Evolutionary conservation across 2,329 filamentous ascomycete species (phyloP), one percentile per base, ranked within the genome.

Genomic region (Tympanopsis confertula): DNA sequence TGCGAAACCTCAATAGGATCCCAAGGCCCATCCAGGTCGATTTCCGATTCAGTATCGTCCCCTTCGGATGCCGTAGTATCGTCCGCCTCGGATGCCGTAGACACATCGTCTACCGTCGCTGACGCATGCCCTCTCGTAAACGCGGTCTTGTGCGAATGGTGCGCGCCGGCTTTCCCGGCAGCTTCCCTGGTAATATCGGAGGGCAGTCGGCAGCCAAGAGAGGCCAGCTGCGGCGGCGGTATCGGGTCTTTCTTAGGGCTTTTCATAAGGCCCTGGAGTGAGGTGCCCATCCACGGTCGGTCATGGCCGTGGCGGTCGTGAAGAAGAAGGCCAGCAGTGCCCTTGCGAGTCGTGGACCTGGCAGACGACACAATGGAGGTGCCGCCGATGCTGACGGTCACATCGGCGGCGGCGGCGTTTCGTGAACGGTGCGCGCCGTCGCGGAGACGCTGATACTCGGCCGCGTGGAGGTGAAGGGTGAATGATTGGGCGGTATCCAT

Each of bases 401-500:
- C 51, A 35, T 48, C 50, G 35, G 66, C 55, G 5, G 54, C 55
- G 2, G 65, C 64, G 1, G 68, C 68, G 44, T 78, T 78, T 36
- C 69, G 66, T 7, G 62, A 52, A 7, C 22, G 22, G 44, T 63
- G 70, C 3, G 75, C 72, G 24, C 64, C 59, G 22, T 62, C 59
- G 53, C 81, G 82, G 33, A 85, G 68, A 3, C 78, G 71, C 41
- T 76, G 66, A 52, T 89, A 89, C 54, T 87, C 83, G 13, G 77
- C 81, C n/a, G 77, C 72, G 51, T 88, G 83, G 2, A 89, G 68
- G 53, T 87, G 82, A 4, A 71, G 69, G 0, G 84, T 89, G 56
- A 85, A 89, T 3, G 65, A 61, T 38, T 75, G 71, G 0, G 84
- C 84, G 0, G 77, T 72, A 13, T 69, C 61, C 15, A 81, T 59